Conservation (phyloP, 176 grass and related monocot species). For the Rhynchospora breviuscula region DNA sequence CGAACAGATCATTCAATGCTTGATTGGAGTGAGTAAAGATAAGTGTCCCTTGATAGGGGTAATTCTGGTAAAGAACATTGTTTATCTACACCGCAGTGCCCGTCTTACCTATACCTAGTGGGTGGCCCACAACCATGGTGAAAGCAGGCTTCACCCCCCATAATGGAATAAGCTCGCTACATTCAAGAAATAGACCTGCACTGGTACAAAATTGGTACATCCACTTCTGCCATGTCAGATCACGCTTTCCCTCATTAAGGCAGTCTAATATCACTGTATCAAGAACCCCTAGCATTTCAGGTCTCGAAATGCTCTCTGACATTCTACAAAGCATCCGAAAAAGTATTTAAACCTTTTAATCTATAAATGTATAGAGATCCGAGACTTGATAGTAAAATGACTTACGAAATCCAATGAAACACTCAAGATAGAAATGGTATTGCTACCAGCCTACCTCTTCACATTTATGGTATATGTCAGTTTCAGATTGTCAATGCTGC, state of each 20-base stretch:
- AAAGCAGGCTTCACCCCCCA: too few relatives aligned
- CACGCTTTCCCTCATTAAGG: constrained; percentile 74
- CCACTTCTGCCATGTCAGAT: constrained; percentile 94
- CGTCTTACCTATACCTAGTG: too few relatives aligned
- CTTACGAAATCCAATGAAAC: constrained; percentile 95
- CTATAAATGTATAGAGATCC: not conserved
- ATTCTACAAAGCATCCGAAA: too few relatives aligned
- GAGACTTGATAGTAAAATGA: not conserved
- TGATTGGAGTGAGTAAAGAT: too few relatives aligned
- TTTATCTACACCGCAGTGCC: too few relatives aligned
- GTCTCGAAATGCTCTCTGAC: too few relatives aligned
- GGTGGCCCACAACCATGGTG: too few relatives aligned
- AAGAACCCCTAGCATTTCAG: not conserved
- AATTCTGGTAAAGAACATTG: too few relatives aligned
- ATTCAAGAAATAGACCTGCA: not conserved
- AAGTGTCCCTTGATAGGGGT: too few relatives aligned
- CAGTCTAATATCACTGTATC: constrained; percentile 73
- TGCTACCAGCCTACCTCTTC: constrained; percentile 71
- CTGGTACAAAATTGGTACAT: constrained; percentile 51
- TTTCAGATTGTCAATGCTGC: constrained; percentile 70
- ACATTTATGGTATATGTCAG: constrained; percentile 64
- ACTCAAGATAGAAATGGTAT: constrained; percentile 91
- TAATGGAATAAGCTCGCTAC: too few relatives aligned
- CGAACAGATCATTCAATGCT: too few relatives aligned
- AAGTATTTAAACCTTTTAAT: too few relatives aligned